Percentiles rank a stretch among this genome's conserved stretches.
Conservation (phyloP, 129 eudicot genomes). For the Escallonia herrerae region DNA sequence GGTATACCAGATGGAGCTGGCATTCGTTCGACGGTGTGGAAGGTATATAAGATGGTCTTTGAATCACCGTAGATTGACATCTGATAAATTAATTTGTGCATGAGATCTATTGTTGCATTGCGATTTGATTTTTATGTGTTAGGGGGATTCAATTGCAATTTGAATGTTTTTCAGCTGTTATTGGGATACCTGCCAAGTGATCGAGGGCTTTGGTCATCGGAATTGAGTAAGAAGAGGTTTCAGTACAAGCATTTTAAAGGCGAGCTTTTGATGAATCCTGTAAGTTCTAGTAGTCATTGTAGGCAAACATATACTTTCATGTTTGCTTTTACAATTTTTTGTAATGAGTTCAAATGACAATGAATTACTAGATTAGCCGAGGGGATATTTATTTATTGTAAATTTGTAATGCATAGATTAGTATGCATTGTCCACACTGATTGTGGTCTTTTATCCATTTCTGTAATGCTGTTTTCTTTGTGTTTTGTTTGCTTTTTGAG, state of each 20-base stretch:
- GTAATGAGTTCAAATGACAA: neutral
- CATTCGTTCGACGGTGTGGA: conserved; percentile 85
- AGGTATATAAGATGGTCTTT: conserved; percentile 34
- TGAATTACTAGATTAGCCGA: neutral
- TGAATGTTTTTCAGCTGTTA: conserved; percentile 53
- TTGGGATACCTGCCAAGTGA: conserved; percentile 82
- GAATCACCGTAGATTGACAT: neutral
- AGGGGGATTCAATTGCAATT: neutral
- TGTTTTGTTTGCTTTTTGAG: no score
- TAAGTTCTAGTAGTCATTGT: conserved; percentile 30
- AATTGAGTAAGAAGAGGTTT: conserved; percentile 83
- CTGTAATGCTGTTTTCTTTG: no score
- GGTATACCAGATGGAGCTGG: conserved; percentile 90
- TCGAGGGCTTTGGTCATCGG: conserved; percentile 77
- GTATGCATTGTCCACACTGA: neutral
- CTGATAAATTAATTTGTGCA: neutral
- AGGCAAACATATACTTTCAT: neutral
- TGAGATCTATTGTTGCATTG: neutral
- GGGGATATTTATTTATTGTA: no score
- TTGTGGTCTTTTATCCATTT: neutral
- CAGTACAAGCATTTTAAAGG: conserved; percentile 86
- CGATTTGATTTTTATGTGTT: neutral
- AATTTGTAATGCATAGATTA: no score
- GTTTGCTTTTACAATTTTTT: neutral
- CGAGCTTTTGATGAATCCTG: conserved; percentile 90